Percentiles rank a stretch among this genome's conserved stretches.
Evolutionary conservation across 306 rosid species (phyloP).

Genomic region (Carpinus fangiana): DNA sequence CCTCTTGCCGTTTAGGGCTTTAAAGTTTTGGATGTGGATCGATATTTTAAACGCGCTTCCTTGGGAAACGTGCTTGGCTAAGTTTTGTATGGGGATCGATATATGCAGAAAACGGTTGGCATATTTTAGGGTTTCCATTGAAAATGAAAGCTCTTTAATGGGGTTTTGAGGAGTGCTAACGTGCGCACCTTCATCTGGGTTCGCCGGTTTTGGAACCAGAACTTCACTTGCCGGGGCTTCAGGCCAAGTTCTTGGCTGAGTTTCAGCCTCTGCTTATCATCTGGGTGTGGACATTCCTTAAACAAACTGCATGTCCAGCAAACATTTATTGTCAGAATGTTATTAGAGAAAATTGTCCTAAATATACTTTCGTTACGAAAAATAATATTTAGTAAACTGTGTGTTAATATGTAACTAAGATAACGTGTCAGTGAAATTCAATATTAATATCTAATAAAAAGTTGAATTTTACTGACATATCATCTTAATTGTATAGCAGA

Average conservation of each 20-base stretch:
- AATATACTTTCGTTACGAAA: too few species aligned
- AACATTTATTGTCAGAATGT: not conserved
- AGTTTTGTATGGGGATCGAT: too few species aligned
- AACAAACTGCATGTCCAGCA: conserved; percentile 63
- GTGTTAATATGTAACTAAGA: too few species aligned
- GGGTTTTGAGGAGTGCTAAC: not conserved
- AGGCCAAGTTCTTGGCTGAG: conserved; percentile 81
- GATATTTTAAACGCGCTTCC: conserved; percentile 37
- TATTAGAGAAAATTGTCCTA: not conserved
- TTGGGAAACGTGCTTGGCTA: conserved; percentile 52
- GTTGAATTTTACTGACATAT: too few species aligned
- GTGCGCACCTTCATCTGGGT: conserved; percentile 85
- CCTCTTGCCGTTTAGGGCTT: conserved; percentile 37
- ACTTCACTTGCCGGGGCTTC: conserved; percentile 94
- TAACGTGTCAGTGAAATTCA: too few species aligned
- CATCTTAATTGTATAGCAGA: not conserved
- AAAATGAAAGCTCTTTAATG: conserved; percentile 16
- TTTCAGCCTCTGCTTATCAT: conserved; percentile 86
- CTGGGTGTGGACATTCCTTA: conserved; percentile 98
- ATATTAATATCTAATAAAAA: too few species aligned
- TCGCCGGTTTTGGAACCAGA: conserved; percentile 98
- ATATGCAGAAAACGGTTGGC: not conserved
- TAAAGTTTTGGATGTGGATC: conserved; percentile 20
- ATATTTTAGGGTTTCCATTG: conserved; percentile 42
- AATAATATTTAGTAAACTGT: not conserved